These are phyloP conservation scores for Fusarium sp. DNA, from an alignment of 2,329 filamentous ascomycete species.

Conservation along the genomic window DNA sequence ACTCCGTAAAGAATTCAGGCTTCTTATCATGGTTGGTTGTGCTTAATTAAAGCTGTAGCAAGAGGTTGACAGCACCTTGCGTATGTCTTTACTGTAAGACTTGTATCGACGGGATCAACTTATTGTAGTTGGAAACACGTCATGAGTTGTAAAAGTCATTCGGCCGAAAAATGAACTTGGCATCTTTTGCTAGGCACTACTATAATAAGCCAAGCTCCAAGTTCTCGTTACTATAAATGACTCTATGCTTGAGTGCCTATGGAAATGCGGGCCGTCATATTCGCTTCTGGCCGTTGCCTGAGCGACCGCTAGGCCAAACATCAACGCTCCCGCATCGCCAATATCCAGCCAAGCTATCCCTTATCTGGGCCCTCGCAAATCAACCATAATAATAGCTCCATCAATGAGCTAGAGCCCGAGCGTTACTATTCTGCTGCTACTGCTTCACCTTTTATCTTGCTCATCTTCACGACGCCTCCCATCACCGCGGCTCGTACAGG, in stretches of 20 bases:
- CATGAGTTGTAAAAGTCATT: no score
- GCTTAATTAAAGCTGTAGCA: no score
- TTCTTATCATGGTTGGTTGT: no score
- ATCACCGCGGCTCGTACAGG: slow-evolving; percentile 34
- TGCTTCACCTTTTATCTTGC: slow-evolving; percentile 1
- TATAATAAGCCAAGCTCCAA: no score
- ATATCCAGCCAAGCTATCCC: slow-evolving; percentile 40
- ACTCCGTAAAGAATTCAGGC: no score
- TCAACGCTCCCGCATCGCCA: slow-evolving; percentile 39
- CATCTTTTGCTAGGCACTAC: no score
- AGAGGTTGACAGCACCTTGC: no score
- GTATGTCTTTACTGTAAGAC: no score
- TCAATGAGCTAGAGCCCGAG: slow-evolving; percentile 22
- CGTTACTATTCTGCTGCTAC: slow-evolving; percentile 20
- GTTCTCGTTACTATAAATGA: no score
- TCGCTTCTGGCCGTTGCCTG: slow-evolving; percentile 20
- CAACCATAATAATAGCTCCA: slow-evolving; percentile 42
- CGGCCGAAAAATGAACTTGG: no score
- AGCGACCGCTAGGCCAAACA: slow-evolving; percentile 40
- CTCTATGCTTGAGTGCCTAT: background rate
- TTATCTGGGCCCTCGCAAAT: slow-evolving; percentile 33
- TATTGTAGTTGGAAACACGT: no score
- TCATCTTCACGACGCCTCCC: slow-evolving; percentile 40
- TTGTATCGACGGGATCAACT: no score
- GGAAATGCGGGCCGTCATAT: slow-evolving; percentile 13